Percentiles rank a stretch among this genome's conserved stretches.
Conservation (phyloP, 192 early-diverging fungal species). For the Pilobolus umbonatus region DNA sequence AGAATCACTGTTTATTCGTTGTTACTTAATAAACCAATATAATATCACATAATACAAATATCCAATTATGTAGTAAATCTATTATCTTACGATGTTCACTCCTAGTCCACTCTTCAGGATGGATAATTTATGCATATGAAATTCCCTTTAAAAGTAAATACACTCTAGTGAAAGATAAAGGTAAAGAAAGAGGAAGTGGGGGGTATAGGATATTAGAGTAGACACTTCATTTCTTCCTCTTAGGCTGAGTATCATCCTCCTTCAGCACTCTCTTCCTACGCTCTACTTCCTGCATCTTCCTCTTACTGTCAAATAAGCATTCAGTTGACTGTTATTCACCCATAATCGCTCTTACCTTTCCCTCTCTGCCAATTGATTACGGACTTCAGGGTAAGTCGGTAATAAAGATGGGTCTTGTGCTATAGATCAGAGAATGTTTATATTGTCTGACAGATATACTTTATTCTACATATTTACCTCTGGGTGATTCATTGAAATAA, state of each 20-base stretch:
- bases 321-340: neutral
- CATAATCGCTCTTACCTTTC: conserved; percentile 25
- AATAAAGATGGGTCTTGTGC: conserved; percentile 42
- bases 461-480: conserved; percentile 32
- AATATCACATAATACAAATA: too few relatives aligned
- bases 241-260: conserved; percentile 2
- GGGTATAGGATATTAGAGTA: too few relatives aligned
- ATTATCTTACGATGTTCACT: too few relatives aligned
- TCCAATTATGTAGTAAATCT: too few relatives aligned
- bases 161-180: too few relatives aligned
- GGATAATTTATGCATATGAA: too few relatives aligned
- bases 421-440: conserved; percentile 22
- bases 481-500: conserved; percentile 76
- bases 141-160: too few relatives aligned
- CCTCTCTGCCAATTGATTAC: conserved; percentile 39
- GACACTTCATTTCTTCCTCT: neutral
- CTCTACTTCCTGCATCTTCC: conserved; percentile 27
- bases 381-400: conserved; percentile 53
- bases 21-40: too few relatives aligned
- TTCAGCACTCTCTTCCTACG: conserved; percentile 25
- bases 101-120: too few relatives aligned
- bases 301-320: conserved; percentile 10
- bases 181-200: too few relatives aligned
- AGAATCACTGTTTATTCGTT: too few relatives aligned
- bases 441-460: neutral